phyloP scores from a whole-genome alignment of 2,329 filamentous ascomycete species.

The Cladobotryum mycophilum region DNA sequence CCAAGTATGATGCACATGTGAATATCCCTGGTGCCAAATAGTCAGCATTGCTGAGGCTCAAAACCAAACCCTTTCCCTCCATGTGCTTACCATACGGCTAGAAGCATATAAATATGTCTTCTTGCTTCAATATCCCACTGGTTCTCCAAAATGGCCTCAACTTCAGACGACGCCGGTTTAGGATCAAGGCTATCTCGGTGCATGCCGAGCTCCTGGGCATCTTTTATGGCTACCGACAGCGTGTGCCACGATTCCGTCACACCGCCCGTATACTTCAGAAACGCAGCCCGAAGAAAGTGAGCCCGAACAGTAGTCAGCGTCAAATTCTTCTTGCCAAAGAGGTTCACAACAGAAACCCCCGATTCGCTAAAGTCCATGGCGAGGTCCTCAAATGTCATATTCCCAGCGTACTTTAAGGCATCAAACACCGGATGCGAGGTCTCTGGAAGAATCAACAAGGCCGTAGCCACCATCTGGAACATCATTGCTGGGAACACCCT shows the following conservation, averaged over 20 bases:
- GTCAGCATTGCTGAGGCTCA: no score
- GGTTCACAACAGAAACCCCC: conserved; percentile 44
- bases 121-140: conserved; percentile 53
- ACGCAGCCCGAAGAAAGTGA: conserved; percentile 49
- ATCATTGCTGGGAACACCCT: conserved; percentile 53
- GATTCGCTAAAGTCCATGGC: conserved; percentile 56
- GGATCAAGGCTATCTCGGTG: conserved; percentile 49
- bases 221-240: conserved; percentile 50
- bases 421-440: conserved; percentile 44
- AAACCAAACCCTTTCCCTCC: not conserved
- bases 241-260: conserved; percentile 56
- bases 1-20: conserved; percentile 49
- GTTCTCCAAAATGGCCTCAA: conserved; percentile 47
- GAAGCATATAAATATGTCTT: conserved; percentile 49
- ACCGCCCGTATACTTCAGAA: conserved; percentile 53
- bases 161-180: conserved; percentile 37
- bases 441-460: conserved; percentile 46
- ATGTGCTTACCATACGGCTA: conserved; percentile 34
- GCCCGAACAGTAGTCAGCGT: conserved; percentile 51
- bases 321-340: conserved; percentile 52
- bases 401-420: conserved; percentile 51
- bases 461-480: conserved; percentile 52
- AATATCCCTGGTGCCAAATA: conserved; percentile 38
- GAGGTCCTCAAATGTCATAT: conserved; percentile 55
- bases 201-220: conserved; percentile 57